These are phyloP conservation scores for Lactifluus hygrophoroides DNA, from an alignment of 768 basidiomycete genomes.

Conservation along the genomic window DNA sequence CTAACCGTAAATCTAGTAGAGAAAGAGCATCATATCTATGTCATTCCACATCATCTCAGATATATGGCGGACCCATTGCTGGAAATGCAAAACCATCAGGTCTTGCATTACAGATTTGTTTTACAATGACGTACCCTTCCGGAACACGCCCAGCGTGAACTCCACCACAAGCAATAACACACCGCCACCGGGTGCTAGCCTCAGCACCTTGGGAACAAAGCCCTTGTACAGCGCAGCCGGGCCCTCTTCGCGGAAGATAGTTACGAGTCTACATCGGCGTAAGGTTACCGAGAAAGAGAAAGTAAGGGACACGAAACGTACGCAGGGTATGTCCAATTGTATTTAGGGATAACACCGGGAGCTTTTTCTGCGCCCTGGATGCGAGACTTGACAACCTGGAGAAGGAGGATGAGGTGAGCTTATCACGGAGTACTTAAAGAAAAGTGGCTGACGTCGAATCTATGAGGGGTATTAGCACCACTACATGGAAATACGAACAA, in stretches of 20 bases:
- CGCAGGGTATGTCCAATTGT: conserved; percentile 94
- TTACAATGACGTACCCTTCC: conserved; percentile 41
- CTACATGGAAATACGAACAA: not conserved
- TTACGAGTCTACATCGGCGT: conserved; percentile 40
- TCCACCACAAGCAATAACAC: conserved; percentile 91
- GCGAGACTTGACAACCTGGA: conserved; percentile 89
- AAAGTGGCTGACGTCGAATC: conserved; percentile 37
- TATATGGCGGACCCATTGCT: conserved; percentile 14
- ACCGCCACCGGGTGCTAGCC: conserved; percentile 93
- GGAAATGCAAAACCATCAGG: not conserved
- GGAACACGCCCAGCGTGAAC: conserved; percentile 69
- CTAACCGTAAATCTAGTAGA: not conserved
- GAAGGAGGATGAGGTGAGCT: not conserved
- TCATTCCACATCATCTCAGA: not conserved
- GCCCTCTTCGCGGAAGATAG: conserved; percentile 84
- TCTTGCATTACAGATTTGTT: not conserved
- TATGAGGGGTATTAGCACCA: conserved; percentile 15
- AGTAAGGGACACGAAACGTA: conserved; percentile 20
- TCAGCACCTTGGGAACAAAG: conserved; percentile 90
- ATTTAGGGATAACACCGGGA: conserved; percentile 60
- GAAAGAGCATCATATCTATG: too few species aligned
- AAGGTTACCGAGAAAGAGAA: not conserved
- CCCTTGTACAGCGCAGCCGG: conserved; percentile 85
- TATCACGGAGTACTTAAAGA: not conserved
- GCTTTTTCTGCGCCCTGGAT: conserved; percentile 66